These are phyloP conservation scores for Lagerstroemia speciosa DNA, from an alignment of 345 rosid genomes.

Conservation along the genomic window DNA sequence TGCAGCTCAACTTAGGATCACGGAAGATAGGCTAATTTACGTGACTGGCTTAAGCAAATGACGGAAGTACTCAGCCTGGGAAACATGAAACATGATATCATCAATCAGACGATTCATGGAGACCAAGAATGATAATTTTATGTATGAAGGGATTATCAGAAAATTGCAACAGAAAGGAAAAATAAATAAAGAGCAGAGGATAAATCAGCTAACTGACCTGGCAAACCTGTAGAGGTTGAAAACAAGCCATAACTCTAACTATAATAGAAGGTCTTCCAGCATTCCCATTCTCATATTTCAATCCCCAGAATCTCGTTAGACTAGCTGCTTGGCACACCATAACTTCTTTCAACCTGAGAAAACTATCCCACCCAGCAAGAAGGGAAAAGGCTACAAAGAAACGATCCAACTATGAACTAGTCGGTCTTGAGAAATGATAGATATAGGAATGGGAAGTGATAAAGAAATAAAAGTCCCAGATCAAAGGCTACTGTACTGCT, in stretches of 20 bases:
- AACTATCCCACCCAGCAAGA: not conserved
- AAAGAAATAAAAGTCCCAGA: not conserved
- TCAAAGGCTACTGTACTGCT: not conserved
- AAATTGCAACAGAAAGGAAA: not conserved
- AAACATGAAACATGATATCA: conserved; percentile 30
- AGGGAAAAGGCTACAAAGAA: not conserved
- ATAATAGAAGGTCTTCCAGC: conserved; percentile 68
- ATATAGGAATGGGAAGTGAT: not conserved
- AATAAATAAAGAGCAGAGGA: not conserved
- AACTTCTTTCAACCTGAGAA: conserved; percentile 45
- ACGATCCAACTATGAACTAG: not conserved
- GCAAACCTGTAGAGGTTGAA: conserved; percentile 78
- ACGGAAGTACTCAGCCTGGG: conserved; percentile 86
- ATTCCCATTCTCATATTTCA: conserved; percentile 70
- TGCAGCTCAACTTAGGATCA: conserved; percentile 32
- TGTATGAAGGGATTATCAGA: not conserved
- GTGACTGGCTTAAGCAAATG: conserved; percentile 85
- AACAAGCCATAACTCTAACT: conserved; percentile 81
- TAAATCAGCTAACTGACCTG: conserved; percentile 41
- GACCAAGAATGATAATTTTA: not conserved
- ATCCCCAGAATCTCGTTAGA: conserved; percentile 77
- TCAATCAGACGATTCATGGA: conserved; percentile 2
- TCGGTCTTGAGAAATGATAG: not conserved
- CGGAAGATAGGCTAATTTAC: conserved; percentile 32
- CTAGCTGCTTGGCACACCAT: conserved; percentile 92